These are phyloP conservation scores for Hypoxylon crocopeplum DNA, from an alignment of 495 filamentous ascomycete species.

Conservation along the genomic window DNA sequence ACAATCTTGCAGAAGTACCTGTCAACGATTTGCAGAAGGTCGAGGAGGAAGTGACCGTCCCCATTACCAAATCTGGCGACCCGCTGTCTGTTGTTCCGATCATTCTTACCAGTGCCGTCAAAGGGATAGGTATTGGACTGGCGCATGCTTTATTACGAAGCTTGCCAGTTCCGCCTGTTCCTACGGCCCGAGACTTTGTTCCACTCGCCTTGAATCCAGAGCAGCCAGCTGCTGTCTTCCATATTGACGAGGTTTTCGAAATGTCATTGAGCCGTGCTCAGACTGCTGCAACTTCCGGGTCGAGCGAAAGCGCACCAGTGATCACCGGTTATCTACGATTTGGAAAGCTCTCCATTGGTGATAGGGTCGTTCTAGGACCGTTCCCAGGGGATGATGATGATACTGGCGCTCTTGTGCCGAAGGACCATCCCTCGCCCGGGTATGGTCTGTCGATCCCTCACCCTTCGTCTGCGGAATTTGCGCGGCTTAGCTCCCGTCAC, in stretches of 20 bases:
- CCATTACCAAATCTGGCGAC: slow-evolving; percentile 53
- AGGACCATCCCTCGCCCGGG: slow-evolving; percentile 46
- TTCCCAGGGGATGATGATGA: slow-evolving; percentile 62
- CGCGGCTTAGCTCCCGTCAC: slow-evolving; percentile 48
- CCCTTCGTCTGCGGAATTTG: slow-evolving; percentile 51
- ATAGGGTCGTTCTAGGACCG: slow-evolving; percentile 81
- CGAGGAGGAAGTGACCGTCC: slow-evolving; percentile 52
- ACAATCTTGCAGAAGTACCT: slow-evolving; percentile 45
- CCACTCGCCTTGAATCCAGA: slow-evolving; percentile 54
- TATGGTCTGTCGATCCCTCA: slow-evolving; percentile 51
- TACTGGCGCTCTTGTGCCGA: slow-evolving; percentile 41
- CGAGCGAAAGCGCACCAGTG: slow-evolving; percentile 59
- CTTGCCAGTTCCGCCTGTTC: slow-evolving; percentile 72
- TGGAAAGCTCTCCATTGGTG: slow-evolving; percentile 78
- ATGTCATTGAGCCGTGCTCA: slow-evolving; percentile 59
- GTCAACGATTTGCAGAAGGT: slow-evolving; percentile 59
- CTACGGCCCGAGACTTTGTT: slow-evolving; percentile 53
- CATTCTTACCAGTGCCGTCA: slow-evolving; percentile 84
- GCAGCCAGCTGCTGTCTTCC: slow-evolving; percentile 69
- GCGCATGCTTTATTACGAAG: slow-evolving; percentile 81
- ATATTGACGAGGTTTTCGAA: slow-evolving; percentile 80
- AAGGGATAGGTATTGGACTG: slow-evolving; percentile 79
- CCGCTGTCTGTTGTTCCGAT: slow-evolving; percentile 75
- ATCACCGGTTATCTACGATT: slow-evolving; percentile 84
- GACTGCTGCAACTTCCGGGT: slow-evolving; percentile 55